Evolutionary conservation across 2,329 filamentous ascomycete species (phyloP), one percentile per base, ranked within the genome.

Genomic region (Nigrospora osmanthi): DNA sequence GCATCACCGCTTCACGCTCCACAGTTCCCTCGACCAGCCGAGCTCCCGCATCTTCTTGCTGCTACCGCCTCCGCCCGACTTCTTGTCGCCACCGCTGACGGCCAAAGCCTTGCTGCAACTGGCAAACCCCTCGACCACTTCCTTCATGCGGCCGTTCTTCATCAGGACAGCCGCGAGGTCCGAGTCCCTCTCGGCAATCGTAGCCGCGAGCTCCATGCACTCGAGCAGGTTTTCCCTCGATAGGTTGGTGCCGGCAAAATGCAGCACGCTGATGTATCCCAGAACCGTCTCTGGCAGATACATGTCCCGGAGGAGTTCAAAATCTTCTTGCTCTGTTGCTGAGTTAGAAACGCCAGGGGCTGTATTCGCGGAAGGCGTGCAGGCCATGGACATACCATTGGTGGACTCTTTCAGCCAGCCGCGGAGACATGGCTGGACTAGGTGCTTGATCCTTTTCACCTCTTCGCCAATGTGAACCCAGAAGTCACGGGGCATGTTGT

Each of bases 241-340:
- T 37, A 94, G 70, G 40, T 80, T 75, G 39, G 81, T 82, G 4
- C 88, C 89, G 0, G 86, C 85, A 58, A 85, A 86, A 60, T 94
- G 86, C 41, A 97, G 70, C 2, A 86, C 83, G 55, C 79, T 83
- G 59, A 93, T 80, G 61, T 93, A 96, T 3, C 86, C 87, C 41
- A 98, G 75, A 36, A 95, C 72, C 15, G 87, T 78, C 61, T 96
- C 89, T 2, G 93, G 90, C 3, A 98, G 73, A 63, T 95, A 97
- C 0, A 80, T 78, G 44, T 81, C 76, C 52, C 89, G 81, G 42
- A 97, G 78, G 19, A 73, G 67, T 40, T 67, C 66, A 40, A 89
- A 75, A 44, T 87, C 80, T 14, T 70, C 61, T 47, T 79, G 75
- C 56, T 84, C 85, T 43, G 44, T 46, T 32, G 17, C 12, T 23